These are phyloP conservation scores for Pyrenopolyporus hunteri DNA, from an alignment of 495 filamentous ascomycete genomes.

Conservation along the genomic window DNA sequence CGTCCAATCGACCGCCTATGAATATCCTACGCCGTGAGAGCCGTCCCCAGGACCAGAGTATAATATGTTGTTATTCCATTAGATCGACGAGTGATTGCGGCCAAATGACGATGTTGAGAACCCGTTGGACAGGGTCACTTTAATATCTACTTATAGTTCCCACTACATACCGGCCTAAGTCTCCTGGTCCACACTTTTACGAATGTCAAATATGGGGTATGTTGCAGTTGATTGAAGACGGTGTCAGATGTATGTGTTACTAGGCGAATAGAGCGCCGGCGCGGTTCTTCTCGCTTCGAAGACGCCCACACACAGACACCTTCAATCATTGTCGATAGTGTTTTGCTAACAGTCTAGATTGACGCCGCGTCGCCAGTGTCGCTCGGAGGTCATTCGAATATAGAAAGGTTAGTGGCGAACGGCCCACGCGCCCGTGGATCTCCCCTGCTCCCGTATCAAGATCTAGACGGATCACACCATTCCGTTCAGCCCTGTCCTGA, in stretches of 20 bases:
- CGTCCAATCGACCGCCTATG: neutral
- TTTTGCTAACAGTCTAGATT: neutral
- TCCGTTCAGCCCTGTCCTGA: constrained; percentile 11
- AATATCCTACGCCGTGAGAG: neutral
- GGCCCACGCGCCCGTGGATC: constrained; percentile 8
- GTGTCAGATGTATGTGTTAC: constrained; percentile 4
- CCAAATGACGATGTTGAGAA: neutral
- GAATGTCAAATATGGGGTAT: constrained; percentile 17
- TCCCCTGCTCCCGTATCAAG: constrained; percentile 14
- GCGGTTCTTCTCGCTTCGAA: constrained; percentile 5
- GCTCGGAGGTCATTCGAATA: neutral
- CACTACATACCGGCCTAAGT: neutral
- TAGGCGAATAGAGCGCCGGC: constrained; percentile 6
- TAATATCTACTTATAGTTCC: constrained; percentile 4
- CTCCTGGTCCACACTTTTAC: constrained; percentile 14
- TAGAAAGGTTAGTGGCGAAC: constrained; percentile 1
- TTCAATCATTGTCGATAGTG: neutral
- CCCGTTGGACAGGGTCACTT: neutral
- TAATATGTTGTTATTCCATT: neutral
- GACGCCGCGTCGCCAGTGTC: neutral
- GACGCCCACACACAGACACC: neutral
- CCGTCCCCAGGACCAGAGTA: neutral
- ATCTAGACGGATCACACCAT: constrained; percentile 19
- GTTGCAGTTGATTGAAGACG: constrained; percentile 5
- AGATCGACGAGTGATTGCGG: neutral